Conservation (phyloP, 2,329 filamentous ascomycete genomes). For the Colletotrichum sublineola region DNA sequence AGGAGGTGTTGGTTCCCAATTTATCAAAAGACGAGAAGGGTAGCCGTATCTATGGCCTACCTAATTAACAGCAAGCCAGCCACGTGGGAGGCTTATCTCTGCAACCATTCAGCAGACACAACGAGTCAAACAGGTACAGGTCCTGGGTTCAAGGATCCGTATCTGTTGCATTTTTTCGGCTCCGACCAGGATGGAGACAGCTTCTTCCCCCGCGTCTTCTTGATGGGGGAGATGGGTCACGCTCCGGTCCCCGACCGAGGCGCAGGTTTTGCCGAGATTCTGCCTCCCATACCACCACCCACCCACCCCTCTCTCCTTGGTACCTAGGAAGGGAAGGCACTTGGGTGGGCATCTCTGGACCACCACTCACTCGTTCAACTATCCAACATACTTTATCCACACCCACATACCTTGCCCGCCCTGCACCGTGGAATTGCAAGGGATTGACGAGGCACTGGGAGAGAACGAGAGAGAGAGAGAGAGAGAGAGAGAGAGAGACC, state of each 20-base stretch:
- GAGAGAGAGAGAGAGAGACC: not conserved
- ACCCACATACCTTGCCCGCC: slow-evolving; percentile 29
- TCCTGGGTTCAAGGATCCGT: slow-evolving; percentile 10
- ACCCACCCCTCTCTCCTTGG: not conserved
- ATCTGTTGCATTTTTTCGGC: slow-evolving; percentile 8
- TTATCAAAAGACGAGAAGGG: not conserved
- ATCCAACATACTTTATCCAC: slow-evolving; percentile 29
- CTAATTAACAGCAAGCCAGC: not conserved
- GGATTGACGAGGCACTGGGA: slow-evolving; percentile 7
- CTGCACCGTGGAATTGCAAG: slow-evolving; percentile 20
- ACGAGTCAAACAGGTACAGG: slow-evolving; percentile 10
- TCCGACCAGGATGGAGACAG: slow-evolving; percentile 35
- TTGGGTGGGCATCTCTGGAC: slow-evolving; percentile 2
- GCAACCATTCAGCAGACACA: not conserved
- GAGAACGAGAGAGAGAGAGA: not conserved
- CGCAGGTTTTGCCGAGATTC: slow-evolving; percentile 40
- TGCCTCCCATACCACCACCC: slow-evolving; percentile 9
- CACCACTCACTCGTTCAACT: slow-evolving; percentile 8
- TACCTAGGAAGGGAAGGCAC: slow-evolving; percentile 1
- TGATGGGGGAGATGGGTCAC: not conserved
- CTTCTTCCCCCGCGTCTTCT: slow-evolving; percentile 34
- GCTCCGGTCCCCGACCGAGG: slow-evolving; percentile 28
- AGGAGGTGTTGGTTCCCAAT: slow-evolving; percentile 3
- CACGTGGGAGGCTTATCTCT: not conserved
- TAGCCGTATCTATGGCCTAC: no score